Conservation (phyloP, 1,284 basidiomycete species). For the Tremellales sp. region DNA sequence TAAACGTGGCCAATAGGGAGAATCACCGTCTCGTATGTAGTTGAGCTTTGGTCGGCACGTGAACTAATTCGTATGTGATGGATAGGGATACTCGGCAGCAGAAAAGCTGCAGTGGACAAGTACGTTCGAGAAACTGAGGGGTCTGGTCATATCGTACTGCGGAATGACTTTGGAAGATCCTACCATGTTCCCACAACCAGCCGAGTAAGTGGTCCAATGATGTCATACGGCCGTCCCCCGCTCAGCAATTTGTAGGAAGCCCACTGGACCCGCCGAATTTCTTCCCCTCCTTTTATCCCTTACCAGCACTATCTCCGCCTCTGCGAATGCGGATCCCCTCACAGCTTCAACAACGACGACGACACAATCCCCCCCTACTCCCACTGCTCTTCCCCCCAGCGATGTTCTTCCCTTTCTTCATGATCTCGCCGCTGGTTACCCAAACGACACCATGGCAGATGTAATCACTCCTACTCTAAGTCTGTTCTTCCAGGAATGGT, state of each 20-base stretch:
- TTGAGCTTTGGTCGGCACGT: not conserved
- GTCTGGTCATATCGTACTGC: constrained; percentile 82
- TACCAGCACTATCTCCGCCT: constrained; percentile 52
- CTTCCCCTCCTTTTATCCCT: constrained; percentile 67
- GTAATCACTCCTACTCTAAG: constrained; percentile 51
- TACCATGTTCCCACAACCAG: constrained; percentile 84
- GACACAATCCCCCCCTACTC: constrained; percentile 4
- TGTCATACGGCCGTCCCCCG: not conserved
- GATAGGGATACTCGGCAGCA: constrained; percentile 59
- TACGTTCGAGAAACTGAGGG: constrained; percentile 67
- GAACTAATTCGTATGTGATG: constrained; percentile 1
- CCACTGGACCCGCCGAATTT: constrained; percentile 70
- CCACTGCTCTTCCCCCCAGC: constrained; percentile 35
- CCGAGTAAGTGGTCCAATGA: constrained; percentile 54
- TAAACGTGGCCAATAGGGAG: constrained; percentile 59
- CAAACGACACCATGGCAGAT: constrained; percentile 46
- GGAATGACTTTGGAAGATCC: constrained; percentile 88
- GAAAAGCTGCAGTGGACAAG: constrained; percentile 61
- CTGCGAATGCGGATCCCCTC: constrained; percentile 53
- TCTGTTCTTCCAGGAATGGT: constrained; percentile 49
- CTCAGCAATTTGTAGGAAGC: constrained; percentile 53
- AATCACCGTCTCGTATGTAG: constrained; percentile 60
- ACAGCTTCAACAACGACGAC: constrained; percentile 42
- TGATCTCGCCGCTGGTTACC: constrained; percentile 51
- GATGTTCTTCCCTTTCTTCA: constrained; percentile 51